Conservation (phyloP, 306 rosid species). For the Citrullus mucosospermus region DNA sequence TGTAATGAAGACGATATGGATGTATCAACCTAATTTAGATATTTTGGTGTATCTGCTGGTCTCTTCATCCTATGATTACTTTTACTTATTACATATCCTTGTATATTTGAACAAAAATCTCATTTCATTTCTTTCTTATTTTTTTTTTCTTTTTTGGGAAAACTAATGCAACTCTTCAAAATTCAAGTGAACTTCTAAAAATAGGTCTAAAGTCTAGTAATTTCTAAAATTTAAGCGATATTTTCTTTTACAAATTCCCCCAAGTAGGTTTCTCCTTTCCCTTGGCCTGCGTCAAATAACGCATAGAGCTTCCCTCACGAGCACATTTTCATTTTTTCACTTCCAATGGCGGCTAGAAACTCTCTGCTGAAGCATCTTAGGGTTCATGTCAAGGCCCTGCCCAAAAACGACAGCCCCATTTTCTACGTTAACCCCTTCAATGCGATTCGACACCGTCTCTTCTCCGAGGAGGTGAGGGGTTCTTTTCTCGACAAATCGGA, state of each 20-base stretch:
- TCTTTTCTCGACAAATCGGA: constrained; percentile 84
- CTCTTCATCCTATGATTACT: no score
- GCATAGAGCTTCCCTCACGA: neutral
- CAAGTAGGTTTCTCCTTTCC: neutral
- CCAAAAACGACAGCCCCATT: constrained; percentile 10
- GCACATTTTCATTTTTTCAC: neutral
- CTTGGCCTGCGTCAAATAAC: neutral
- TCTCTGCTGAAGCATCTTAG: constrained; percentile 52
- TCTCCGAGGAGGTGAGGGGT: constrained; percentile 68
- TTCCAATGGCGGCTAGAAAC: constrained; percentile 64
- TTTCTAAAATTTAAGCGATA: no score
- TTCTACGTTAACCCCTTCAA: constrained; percentile 18
- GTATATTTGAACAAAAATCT: no score
- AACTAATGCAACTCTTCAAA: no score
- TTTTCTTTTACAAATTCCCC: neutral
- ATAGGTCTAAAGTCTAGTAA: no score
- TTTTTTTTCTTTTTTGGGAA: no score
- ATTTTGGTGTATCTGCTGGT: no score
- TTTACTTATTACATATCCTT: no score
- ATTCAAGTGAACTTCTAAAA: no score
- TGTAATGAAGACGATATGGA: no score
- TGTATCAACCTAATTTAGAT: no score
- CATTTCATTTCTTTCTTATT: no score
- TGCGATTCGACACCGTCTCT: constrained; percentile 38
- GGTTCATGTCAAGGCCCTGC: constrained; percentile 41